Conservation (phyloP, 2,329 filamentous ascomycete species). For the Penicillium sp. region DNA sequence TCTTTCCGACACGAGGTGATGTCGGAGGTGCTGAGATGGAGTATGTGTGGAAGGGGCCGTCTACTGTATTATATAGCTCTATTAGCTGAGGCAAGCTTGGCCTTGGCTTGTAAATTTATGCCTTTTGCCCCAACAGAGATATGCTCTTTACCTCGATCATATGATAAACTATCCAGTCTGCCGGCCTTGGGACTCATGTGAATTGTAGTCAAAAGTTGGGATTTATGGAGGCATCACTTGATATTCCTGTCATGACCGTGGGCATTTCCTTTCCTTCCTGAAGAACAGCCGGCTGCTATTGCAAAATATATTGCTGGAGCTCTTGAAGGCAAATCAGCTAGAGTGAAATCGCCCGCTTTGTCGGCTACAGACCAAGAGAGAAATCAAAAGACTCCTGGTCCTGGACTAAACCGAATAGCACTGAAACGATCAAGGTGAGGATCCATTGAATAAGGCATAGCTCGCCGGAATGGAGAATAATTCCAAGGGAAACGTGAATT, state of each 20-base stretch:
- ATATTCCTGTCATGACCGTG: conserved; percentile 31
- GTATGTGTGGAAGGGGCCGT: not conserved
- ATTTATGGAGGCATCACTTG: conserved; percentile 15
- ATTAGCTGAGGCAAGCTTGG: not conserved
- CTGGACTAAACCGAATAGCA: too few relatives aligned
- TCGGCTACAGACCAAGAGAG: too few relatives aligned
- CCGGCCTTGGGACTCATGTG: too few relatives aligned
- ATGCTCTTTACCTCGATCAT: too few relatives aligned
- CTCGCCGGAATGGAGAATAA: too few relatives aligned
- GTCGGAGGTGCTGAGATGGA: not conserved
- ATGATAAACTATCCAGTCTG: too few relatives aligned
- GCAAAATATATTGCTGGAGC: not conserved
- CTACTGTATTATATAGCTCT: not conserved
- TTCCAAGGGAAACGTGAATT: too few relatives aligned
- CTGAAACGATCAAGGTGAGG: too few relatives aligned
- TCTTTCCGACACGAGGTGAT: not conserved
- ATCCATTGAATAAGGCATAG: too few relatives aligned
- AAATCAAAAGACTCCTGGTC: too few relatives aligned
- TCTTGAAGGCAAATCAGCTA: not conserved
- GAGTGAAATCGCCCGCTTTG: not conserved
- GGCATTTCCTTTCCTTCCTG: conserved; percentile 32
- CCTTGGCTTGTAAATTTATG: not conserved
- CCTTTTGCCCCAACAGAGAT: not conserved
- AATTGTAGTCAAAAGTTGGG: conserved; percentile 25
- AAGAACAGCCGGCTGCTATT: conserved; percentile 30